Evolutionary conservation across 1,284 basidiomycete genomes (phyloP).

Genomic region (Leccinum solheimii): DNA sequence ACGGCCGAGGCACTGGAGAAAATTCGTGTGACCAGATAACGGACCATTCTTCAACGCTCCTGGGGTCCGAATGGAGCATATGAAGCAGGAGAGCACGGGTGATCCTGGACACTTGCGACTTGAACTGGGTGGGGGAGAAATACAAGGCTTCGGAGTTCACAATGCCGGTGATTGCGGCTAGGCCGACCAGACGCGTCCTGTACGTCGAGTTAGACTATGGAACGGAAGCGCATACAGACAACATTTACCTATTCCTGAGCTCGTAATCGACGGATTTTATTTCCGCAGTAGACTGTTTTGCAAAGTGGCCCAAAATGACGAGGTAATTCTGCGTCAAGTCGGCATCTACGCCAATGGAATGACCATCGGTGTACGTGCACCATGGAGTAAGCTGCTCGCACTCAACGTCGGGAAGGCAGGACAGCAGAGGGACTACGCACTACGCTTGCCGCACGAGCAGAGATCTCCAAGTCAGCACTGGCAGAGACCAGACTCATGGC

Average conservation of each 20-base stretch:
- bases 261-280: conserved; percentile 56
- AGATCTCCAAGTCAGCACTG: conserved; percentile 74
- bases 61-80: conserved; percentile 63
- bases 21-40: not conserved
- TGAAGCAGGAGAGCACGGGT: conserved; percentile 76
- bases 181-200: conserved; percentile 83
- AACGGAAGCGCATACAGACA: not conserved
- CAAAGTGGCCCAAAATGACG: conserved; percentile 67
- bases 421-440: conserved; percentile 46
- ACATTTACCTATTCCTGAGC: conserved; percentile 63
- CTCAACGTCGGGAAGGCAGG: not conserved
- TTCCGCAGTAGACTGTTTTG: conserved; percentile 55
- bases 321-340: conserved; percentile 72
- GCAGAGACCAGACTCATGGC: conserved; percentile 63
- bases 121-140: conserved; percentile 74
- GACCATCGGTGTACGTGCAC: conserved; percentile 90
- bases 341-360: conserved; percentile 76
- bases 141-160: conserved; percentile 86
- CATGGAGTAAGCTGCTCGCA: conserved; percentile 78
- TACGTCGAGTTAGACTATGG: not conserved
- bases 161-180: conserved; percentile 81
- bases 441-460: conserved; percentile 79
- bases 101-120: conserved; percentile 70
- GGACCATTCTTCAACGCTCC: conserved; percentile 69
- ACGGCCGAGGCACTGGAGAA: conserved; percentile 53